A percentile compares a stretch with the other conserved stretches of the same genome.
phyloP scores from a whole-genome alignment of 2,329 filamentous ascomycete species.

The Paracamarosporium sp. region DNA sequence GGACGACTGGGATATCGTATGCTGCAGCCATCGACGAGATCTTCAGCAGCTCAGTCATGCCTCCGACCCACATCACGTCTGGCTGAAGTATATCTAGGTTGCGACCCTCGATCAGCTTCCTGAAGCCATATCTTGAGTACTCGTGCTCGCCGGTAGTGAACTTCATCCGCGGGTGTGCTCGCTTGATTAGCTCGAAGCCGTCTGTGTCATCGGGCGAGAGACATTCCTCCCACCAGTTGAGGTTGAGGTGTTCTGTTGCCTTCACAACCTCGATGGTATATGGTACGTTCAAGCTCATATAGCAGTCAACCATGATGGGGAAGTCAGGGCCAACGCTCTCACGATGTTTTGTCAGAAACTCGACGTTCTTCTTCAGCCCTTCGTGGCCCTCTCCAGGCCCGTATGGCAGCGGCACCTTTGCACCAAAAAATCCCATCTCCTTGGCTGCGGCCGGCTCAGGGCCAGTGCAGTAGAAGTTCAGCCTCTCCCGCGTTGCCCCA shows the following conservation, averaged over 20 bases:
- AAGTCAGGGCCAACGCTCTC: slow-evolving; percentile 88
- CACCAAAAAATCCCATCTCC: slow-evolving; percentile 87
- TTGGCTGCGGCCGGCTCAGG: slow-evolving; percentile 82
- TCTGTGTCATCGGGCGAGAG: slow-evolving; percentile 90
- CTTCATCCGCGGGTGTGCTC: slow-evolving; percentile 86
- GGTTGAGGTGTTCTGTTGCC: slow-evolving; percentile 80
- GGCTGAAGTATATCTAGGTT: slow-evolving; percentile 95
- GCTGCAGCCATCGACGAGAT: slow-evolving; percentile 87
- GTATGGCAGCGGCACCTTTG: slow-evolving; percentile 88
- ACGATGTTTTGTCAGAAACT: slow-evolving; percentile 84
- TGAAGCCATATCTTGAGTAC: slow-evolving; percentile 92
- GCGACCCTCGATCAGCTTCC: slow-evolving; percentile 88
- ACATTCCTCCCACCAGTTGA: slow-evolving; percentile 98
- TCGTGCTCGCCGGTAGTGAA: slow-evolving; percentile 98
- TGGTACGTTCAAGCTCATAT: slow-evolving; percentile 91
- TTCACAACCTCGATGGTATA: slow-evolving; percentile 93
- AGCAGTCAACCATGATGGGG: slow-evolving; percentile 94
- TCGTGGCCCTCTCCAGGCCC: slow-evolving; percentile 85
- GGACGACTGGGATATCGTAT: slow-evolving; percentile 93
- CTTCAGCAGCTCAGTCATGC: slow-evolving; percentile 89
- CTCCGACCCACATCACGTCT: slow-evolving; percentile 97
- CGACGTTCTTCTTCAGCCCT: slow-evolving; percentile 86
- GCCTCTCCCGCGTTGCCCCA: slow-evolving; percentile 80
- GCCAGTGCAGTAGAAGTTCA: slow-evolving; percentile 95
- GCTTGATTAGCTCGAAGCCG: slow-evolving; percentile 88